These are phyloP conservation scores for Penicillium mononematosum DNA, from an alignment of 495 filamentous ascomycete species.

Conservation along the genomic window DNA sequence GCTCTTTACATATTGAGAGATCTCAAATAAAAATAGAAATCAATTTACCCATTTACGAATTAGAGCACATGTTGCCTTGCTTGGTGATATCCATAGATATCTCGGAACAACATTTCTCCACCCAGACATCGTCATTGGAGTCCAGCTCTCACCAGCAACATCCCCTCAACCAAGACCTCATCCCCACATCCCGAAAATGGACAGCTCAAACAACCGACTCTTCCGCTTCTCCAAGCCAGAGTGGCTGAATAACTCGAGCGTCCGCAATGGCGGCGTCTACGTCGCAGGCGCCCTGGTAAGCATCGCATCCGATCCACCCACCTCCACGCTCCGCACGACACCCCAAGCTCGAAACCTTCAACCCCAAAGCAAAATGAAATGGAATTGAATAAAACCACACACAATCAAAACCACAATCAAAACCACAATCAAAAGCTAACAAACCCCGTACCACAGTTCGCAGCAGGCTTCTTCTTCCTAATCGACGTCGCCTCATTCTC, in stretches of 20 bases:
- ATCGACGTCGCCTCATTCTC: conserved; percentile 91
- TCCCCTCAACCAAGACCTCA: conserved; percentile 5
- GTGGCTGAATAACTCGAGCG: conserved; percentile 86
- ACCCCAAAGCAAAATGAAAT: not conserved
- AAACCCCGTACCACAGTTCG: conserved; percentile 64
- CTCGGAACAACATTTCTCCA: conserved; percentile 11
- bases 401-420: not conserved
- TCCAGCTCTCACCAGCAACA: conserved; percentile 12
- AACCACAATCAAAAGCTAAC: conserved; percentile 20
- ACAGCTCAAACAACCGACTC: conserved; percentile 60
- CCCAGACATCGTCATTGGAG: conserved; percentile 26
- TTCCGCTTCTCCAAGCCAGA: conserved; percentile 78
- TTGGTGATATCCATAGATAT: not conserved
- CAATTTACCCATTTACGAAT: not conserved
- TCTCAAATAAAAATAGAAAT: not conserved
- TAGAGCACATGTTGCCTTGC: not conserved
- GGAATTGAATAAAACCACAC: not conserved
- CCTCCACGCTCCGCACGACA: conserved; percentile 5
- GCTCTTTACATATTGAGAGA: not conserved
- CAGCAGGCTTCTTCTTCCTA: conserved; percentile 93
- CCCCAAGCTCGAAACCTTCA: not conserved
- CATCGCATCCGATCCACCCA: conserved; percentile 28
- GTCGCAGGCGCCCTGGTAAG: conserved; percentile 79
- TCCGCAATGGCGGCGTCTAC: conserved; percentile 83
- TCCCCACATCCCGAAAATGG: conserved; percentile 32